Evolutionary conservation across 495 filamentous ascomycete species (phyloP).

Genomic region (Pseudoneurospora amorphoporcata): DNA sequence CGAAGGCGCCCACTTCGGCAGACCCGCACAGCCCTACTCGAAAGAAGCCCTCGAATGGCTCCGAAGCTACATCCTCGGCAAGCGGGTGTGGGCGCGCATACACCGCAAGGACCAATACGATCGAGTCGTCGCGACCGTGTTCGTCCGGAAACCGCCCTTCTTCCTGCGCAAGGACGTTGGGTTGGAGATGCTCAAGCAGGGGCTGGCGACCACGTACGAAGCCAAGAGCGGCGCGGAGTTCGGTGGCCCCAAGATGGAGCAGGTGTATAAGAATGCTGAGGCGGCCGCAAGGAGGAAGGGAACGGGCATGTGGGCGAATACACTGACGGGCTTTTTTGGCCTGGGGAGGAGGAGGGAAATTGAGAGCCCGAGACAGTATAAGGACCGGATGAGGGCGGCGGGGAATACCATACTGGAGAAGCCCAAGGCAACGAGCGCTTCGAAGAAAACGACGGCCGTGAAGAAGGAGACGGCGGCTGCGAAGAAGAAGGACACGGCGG

Average conservation of each 20-base stretch:
- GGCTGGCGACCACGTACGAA: constrained; percentile 85
- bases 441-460: background rate
- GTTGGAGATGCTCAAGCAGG: constrained; percentile 73
- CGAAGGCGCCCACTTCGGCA: constrained; percentile 84
- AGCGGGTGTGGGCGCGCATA: constrained; percentile 68
- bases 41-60: constrained; percentile 75
- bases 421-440: background rate
- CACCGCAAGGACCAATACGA: constrained; percentile 86
- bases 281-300: constrained; percentile 54
- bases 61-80: constrained; percentile 55
- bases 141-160: constrained; percentile 51
- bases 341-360: constrained; percentile 38
- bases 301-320: constrained; percentile 63
- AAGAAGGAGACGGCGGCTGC: background rate
- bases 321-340: constrained; percentile 10
- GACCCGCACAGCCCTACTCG: constrained; percentile 72
- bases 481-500: background rate
- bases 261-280: constrained; percentile 62
- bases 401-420: constrained; percentile 11
- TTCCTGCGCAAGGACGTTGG: constrained; percentile 69
- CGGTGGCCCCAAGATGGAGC: constrained; percentile 48
- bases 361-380: constrained; percentile 82
- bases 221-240: constrained; percentile 83
- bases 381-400: constrained; percentile 48
- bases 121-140: constrained; percentile 78